Conservation (phyloP, 2,329 filamentous ascomycete genomes). For the Elsinoe ampelina region DNA sequence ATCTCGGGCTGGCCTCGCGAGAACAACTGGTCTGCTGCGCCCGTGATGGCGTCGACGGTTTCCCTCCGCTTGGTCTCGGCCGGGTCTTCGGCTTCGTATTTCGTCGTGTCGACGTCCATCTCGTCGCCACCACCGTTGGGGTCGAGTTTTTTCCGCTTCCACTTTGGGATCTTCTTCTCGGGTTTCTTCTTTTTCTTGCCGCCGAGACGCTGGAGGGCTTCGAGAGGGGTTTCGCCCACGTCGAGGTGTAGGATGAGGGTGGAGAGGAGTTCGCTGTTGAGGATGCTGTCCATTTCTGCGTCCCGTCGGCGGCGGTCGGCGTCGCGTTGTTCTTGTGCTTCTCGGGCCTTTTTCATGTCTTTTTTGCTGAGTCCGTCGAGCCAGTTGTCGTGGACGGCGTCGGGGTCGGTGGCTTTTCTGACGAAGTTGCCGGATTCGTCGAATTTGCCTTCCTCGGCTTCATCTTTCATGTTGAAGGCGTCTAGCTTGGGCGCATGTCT, state of each 20-base stretch:
- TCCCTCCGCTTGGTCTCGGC: slow-evolving; percentile 61
- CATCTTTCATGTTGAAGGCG: slow-evolving; percentile 85
- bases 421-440: slow-evolving; percentile 88
- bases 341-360: slow-evolving; percentile 79
- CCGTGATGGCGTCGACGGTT: slow-evolving; percentile 74
- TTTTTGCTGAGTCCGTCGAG: slow-evolving; percentile 87
- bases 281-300: slow-evolving; percentile 62
- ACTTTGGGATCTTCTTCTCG: slow-evolving; percentile 46
- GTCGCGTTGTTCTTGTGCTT: slow-evolving; percentile 78
- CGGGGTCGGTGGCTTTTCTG: slow-evolving; percentile 77
- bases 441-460: slow-evolving; percentile 87
- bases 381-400: slow-evolving; percentile 87
- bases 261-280: slow-evolving; percentile 64
- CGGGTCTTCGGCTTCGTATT: slow-evolving; percentile 51
- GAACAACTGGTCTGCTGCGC: slow-evolving; percentile 78
- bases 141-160: slow-evolving; percentile 46
- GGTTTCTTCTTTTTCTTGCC: slow-evolving; percentile 40
- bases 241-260: slow-evolving; percentile 66
- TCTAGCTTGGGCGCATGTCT: slow-evolving; percentile 88
- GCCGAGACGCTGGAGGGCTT: slow-evolving; percentile 68
- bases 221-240: slow-evolving; percentile 73
- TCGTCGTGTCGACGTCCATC: slow-evolving; percentile 62
- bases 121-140: slow-evolving; percentile 38
- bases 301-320: slow-evolving; percentile 63
- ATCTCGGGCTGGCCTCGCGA: slow-evolving; percentile 78